These are phyloP conservation scores for Entomortierella beljakovae DNA, from an alignment of 192 early-diverging fungal genomes.

Conservation along the genomic window DNA sequence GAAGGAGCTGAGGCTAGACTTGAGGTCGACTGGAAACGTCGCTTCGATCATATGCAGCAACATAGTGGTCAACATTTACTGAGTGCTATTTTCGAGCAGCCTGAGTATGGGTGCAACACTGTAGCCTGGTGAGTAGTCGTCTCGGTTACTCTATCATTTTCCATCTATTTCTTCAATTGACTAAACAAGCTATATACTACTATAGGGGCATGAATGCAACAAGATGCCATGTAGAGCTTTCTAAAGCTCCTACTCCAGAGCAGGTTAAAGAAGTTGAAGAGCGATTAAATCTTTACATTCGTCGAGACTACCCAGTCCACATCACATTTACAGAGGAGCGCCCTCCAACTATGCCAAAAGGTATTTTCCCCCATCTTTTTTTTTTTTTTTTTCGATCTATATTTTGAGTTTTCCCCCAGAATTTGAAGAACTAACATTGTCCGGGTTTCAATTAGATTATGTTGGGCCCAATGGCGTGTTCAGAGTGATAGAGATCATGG, in stretches of 20 bases:
- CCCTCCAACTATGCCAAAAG: constrained; percentile 66
- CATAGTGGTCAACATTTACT: constrained; percentile 83
- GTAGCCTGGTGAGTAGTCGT: constrained; percentile 65
- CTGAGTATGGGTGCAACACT: constrained; percentile 69
- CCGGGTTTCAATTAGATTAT: constrained; percentile 23
- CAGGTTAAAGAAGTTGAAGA: constrained; percentile 63
- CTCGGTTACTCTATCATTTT: background rate
- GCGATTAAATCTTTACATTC: constrained; percentile 67
- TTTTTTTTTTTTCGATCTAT: too few species aligned
- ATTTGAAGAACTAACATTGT: background rate
- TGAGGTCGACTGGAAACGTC: constrained; percentile 71
- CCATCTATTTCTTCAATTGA: background rate
- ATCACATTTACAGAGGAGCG: constrained; percentile 60
- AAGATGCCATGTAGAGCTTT: constrained; percentile 70
- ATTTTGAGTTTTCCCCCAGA: too few species aligned
- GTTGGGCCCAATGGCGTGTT: constrained; percentile 51
- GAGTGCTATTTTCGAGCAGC: constrained; percentile 72
- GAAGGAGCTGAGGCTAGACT: constrained; percentile 61
- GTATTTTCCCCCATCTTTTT: background rate
- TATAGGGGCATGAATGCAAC: constrained; percentile 66
- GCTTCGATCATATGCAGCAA: constrained; percentile 82
- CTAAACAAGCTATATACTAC: background rate
- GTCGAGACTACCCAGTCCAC: constrained; percentile 59
- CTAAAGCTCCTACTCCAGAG: constrained; percentile 57
- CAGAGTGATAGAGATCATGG: constrained; percentile 47